A percentile compares a stretch with the other conserved stretches of the same genome.
These are phyloP conservation scores for Neurospora sp. DNA, from an alignment of 495 filamentous ascomycete genomes.

Conservation along the genomic window DNA sequence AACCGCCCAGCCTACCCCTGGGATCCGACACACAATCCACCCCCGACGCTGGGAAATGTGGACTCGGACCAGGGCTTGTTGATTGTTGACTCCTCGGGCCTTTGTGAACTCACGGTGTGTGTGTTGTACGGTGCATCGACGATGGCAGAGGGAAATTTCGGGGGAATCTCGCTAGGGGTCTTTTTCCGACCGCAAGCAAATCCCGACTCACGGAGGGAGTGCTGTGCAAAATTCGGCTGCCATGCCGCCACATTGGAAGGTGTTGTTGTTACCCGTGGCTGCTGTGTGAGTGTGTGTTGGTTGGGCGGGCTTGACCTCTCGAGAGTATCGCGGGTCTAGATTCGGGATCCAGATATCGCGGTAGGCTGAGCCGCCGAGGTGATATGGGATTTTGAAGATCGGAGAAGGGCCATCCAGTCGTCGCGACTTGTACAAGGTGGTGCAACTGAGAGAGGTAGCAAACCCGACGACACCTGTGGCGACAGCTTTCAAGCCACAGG, in stretches of 20 bases:
- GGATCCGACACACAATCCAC: neutral
- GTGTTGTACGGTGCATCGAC: neutral
- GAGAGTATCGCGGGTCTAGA: neutral
- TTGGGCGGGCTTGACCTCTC: neutral
- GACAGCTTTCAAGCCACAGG: neutral
- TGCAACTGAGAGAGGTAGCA: neutral
- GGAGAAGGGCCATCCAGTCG: neutral
- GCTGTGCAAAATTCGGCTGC: neutral
- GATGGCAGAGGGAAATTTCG: neutral
- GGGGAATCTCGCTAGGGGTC: neutral
- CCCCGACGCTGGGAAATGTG: neutral
- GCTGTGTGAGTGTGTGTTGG: neutral
- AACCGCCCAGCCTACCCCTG: neutral
- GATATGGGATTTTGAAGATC: neutral
- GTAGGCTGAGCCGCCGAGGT: neutral
- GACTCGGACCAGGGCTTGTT: neutral
- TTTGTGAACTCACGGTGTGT: neutral
- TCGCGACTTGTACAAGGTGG: neutral
- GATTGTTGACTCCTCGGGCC: neutral
- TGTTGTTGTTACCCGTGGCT: neutral
- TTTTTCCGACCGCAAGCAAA: neutral
- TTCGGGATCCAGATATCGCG: neutral
- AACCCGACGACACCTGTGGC: neutral
- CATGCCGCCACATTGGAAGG: neutral
- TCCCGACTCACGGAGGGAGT: neutral